These are phyloP conservation scores for Coemansia sp. DNA, from an alignment of 192 early-diverging fungal genomes.

Conservation along the genomic window DNA sequence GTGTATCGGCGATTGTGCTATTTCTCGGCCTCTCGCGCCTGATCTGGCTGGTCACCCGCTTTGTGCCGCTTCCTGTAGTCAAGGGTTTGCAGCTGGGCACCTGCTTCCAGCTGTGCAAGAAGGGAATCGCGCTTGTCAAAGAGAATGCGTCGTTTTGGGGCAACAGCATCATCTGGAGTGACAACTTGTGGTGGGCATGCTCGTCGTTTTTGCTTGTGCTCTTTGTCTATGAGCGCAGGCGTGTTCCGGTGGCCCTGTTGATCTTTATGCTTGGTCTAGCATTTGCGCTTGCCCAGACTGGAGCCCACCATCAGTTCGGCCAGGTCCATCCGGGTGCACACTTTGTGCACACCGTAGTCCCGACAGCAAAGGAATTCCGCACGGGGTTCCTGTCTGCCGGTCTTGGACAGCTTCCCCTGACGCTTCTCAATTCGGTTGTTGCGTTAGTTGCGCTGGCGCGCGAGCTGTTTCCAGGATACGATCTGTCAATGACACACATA, in stretches of 20 bases:
- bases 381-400: slow-evolving; percentile 78
- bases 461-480: slow-evolving; percentile 78
- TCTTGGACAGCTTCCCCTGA: slow-evolving; percentile 86
- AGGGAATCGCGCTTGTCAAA: slow-evolving; percentile 66
- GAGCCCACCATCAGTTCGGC: slow-evolving; percentile 52
- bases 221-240: slow-evolving; percentile 64
- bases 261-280: slow-evolving; percentile 72
- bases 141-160: slow-evolving; percentile 58
- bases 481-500: slow-evolving; percentile 53
- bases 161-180: slow-evolving; percentile 65
- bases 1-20: slow-evolving; percentile 66
- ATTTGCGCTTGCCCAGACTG: slow-evolving; percentile 64
- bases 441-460: slow-evolving; percentile 74
- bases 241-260: slow-evolving; percentile 70
- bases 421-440: slow-evolving; percentile 84
- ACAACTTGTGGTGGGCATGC: slow-evolving; percentile 75
- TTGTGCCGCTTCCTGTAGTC: slow-evolving; percentile 73
- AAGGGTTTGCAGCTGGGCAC: slow-evolving; percentile 81
- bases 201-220: slow-evolving; percentile 71
- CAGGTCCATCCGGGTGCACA: slow-evolving; percentile 55
- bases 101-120: slow-evolving; percentile 68
- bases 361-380: slow-evolving; percentile 67
- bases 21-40: slow-evolving; percentile 70
- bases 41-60: slow-evolving; percentile 67
- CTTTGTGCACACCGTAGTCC: slow-evolving; percentile 63